phyloP scores from a whole-genome alignment of 768 basidiomycete species.

The Fomitopsis pulvina region DNA sequence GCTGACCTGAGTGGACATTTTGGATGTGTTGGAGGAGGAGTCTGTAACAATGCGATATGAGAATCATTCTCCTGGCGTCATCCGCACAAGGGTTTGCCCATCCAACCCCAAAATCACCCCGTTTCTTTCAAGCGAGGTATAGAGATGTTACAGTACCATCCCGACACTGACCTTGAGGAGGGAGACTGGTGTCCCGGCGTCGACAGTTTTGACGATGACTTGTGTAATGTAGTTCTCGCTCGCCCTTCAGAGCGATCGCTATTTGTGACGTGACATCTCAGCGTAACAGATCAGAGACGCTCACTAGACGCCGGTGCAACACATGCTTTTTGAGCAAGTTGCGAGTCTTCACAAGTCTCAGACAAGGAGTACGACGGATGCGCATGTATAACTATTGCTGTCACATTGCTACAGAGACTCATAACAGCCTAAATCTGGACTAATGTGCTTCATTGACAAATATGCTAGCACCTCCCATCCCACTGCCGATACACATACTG shows the following conservation, averaged over 20 bases:
- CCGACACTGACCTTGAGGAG: not conserved
- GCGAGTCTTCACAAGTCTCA: not conserved
- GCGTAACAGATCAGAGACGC: not conserved
- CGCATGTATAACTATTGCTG: too few species aligned
- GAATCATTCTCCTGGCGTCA: not conserved
- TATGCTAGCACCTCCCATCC: constrained; percentile 83
- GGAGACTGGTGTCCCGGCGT: not conserved
- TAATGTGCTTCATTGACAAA: constrained; percentile 58
- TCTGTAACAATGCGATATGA: not conserved
- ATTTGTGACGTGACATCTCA: not conserved
- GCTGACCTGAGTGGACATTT: constrained; percentile 85
- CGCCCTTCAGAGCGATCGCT: not conserved
- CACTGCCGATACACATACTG: constrained; percentile 77
- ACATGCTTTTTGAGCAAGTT: not conserved
- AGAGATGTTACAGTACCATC: not conserved
- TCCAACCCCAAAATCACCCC: not conserved
- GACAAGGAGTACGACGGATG: too few species aligned
- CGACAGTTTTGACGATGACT: constrained; percentile 1
- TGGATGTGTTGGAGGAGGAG: constrained; percentile 19
- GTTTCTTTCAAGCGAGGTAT: not conserved
- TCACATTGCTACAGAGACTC: not conserved
- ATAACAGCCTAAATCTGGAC: not conserved
- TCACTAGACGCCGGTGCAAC: not conserved
- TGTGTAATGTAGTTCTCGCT: not conserved
- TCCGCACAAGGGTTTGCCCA: not conserved